These are phyloP conservation scores for Tolypocladium guangdongense DNA, from an alignment of 2,329 filamentous ascomycete genomes.

Conservation along the genomic window DNA sequence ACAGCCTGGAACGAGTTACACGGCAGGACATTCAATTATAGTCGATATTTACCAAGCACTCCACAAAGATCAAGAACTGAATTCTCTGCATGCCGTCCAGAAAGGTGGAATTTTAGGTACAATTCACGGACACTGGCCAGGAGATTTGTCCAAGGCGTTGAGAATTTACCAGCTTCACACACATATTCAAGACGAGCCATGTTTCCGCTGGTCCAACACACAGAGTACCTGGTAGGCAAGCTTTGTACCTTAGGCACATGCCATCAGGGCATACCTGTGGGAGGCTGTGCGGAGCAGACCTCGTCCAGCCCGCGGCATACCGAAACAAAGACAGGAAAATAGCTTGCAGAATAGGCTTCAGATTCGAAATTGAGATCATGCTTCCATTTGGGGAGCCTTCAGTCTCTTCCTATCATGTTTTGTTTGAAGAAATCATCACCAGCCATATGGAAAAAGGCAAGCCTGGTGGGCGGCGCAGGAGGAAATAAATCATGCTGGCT, in stretches of 20 bases:
- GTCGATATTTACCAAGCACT: not conserved
- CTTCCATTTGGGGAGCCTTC: conserved; percentile 42
- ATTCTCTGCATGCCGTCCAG: not conserved
- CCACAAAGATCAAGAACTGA: not conserved
- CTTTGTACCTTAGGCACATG: not conserved
- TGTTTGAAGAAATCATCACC: conserved; percentile 47
- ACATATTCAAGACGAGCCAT: not conserved
- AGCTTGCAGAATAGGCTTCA: conserved; percentile 35
- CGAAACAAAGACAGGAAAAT: not conserved
- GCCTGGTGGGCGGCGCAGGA: not conserved
- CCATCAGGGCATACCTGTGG: not conserved
- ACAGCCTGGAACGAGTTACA: not conserved
- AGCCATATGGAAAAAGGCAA: conserved; percentile 30
- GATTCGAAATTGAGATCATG: conserved; percentile 54
- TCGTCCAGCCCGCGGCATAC: not conserved
- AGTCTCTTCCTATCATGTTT: conserved; percentile 60
- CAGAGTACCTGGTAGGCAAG: not conserved
- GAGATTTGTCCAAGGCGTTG: not conserved
- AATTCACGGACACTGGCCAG: not conserved
- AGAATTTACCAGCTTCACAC: not conserved
- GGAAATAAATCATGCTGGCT: not conserved
- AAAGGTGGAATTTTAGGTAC: not conserved
- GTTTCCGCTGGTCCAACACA: not conserved
- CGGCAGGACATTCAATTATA: not conserved
- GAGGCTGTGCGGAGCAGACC: not conserved